Conservation (phyloP, 108 stramenopile species). For the Cylindrotheca closterium region DNA sequence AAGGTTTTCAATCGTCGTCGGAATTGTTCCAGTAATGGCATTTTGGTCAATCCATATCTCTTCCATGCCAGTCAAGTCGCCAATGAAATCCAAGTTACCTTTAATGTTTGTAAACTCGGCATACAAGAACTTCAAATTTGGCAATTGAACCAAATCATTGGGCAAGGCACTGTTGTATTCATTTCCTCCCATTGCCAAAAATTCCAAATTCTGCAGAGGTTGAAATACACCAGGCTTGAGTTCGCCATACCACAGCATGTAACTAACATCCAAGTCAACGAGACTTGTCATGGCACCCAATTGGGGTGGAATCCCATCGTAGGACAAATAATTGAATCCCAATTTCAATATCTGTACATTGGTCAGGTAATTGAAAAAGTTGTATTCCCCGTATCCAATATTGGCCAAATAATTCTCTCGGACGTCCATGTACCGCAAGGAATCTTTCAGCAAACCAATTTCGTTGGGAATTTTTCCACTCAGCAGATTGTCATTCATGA, state of each 20-base stretch:
- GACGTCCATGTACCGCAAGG: constrained; percentile 27
- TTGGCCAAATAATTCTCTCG: constrained; percentile 39
- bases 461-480: constrained; percentile 36
- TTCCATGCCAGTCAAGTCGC: constrained; percentile 21
- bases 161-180: constrained; percentile 35
- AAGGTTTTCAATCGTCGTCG: constrained; percentile 17
- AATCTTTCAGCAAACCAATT: constrained; percentile 19
- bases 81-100: constrained; percentile 32
- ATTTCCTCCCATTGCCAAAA: constrained; percentile 23
- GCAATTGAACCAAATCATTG: constrained; percentile 11
- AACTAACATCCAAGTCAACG: constrained; percentile 28
- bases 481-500: constrained; percentile 25
- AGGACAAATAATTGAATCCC: constrained; percentile 26
- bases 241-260: constrained; percentile 26
- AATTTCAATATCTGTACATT: constrained; percentile 31
- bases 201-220: constrained; percentile 22
- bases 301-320: constrained; percentile 25
- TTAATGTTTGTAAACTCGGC: constrained; percentile 26
- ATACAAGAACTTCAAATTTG: constrained; percentile 27
- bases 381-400: constrained; percentile 33
- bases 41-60: constrained; percentile 37
- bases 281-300: constrained; percentile 26
- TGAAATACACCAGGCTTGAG: constrained; percentile 12
- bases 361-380: constrained; percentile 34
- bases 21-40: constrained; percentile 27